These are phyloP conservation scores for Mariannaea sp. DNA, from an alignment of 2,329 filamentous ascomycete species.

Conservation along the genomic window DNA sequence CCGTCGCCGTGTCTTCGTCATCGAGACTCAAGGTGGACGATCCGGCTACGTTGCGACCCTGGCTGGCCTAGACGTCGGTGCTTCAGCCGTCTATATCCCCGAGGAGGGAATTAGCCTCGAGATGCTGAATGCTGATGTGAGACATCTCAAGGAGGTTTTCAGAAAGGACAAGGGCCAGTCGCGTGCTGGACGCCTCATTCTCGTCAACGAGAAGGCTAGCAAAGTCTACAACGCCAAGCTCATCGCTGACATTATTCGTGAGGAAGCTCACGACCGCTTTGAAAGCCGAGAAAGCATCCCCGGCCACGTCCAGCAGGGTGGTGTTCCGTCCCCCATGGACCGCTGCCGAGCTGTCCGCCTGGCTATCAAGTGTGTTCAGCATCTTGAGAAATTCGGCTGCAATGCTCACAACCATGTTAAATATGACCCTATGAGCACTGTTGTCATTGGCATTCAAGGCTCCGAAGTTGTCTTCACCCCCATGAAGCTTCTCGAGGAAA, in stretches of 20 bases:
- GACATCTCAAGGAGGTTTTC: conserved; percentile 86
- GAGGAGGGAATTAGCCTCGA: conserved; percentile 94
- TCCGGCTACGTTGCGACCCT: conserved; percentile 94
- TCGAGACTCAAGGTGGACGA: conserved; percentile 94
- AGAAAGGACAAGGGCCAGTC: conserved; percentile 83
- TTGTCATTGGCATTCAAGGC: conserved; percentile 91
- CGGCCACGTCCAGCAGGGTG: conserved; percentile 93
- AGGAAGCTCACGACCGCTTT: conserved; percentile 89
- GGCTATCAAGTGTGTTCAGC: conserved; percentile 92
- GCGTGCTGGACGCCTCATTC: conserved; percentile 88
- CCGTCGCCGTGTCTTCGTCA: conserved; percentile 91
- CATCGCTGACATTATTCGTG: conserved; percentile 93
- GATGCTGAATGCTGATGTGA: conserved; percentile 90
- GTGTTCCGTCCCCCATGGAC: conserved; percentile 93
- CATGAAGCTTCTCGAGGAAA: conserved; percentile 79
- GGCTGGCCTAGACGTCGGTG: conserved; percentile 88
- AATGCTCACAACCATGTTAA: conserved; percentile 70
- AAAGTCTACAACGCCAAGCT: conserved; percentile 89
- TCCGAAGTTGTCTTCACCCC: conserved; percentile 86
- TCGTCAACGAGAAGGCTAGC: conserved; percentile 95
- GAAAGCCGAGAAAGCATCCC: conserved; percentile 91
- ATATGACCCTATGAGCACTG: conserved; percentile 72
- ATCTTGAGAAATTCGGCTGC: conserved; percentile 78
- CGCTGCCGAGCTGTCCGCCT: conserved; percentile 88
- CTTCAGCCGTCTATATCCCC: conserved; percentile 91